Evolutionary conservation across 805 yeast genomes (phyloP).

Genomic region (Candida suzukii): DNA sequence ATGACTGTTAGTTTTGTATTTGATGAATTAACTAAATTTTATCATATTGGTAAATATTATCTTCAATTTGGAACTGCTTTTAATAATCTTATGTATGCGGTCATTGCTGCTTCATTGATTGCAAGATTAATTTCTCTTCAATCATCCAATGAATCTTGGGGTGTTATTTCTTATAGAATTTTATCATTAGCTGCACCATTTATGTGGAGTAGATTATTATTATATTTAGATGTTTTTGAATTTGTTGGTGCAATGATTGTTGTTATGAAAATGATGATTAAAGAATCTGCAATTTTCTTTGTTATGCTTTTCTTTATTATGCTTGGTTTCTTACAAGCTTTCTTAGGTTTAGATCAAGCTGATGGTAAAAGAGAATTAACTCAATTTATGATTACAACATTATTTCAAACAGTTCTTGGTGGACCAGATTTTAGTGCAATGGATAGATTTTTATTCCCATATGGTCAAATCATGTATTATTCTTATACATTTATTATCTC

Average conservation of each 20-base stretch:
- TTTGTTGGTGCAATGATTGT: slow-evolving; percentile 89
- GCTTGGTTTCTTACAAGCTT: slow-evolving; percentile 80
- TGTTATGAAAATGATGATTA: slow-evolving; percentile 78
- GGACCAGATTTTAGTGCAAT: slow-evolving; percentile 68
- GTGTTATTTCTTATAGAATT: slow-evolving; percentile 48
- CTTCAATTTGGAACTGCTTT: slow-evolving; percentile 75
- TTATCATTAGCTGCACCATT: slow-evolving; percentile 79
- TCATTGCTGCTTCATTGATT: slow-evolving; percentile 45
- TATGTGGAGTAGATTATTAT: slow-evolving; percentile 74
- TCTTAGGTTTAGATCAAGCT: slow-evolving; percentile 78
- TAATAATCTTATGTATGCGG: slow-evolving; percentile 60
- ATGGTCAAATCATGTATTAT: slow-evolving; percentile 75
- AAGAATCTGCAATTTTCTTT: slow-evolving; percentile 78
- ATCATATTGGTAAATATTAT: slow-evolving; percentile 69
- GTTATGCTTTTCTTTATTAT: slow-evolving; percentile 63
- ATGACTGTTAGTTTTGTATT: slow-evolving; percentile 60
- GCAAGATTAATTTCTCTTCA: slow-evolving; percentile 40
- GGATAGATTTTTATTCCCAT: slow-evolving; percentile 73
- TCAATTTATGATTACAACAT: slow-evolving; percentile 48
- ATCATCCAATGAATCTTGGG: slow-evolving; percentile 2
- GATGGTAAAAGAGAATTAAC: slow-evolving; percentile 82
- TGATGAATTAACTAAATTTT: slow-evolving; percentile 66
- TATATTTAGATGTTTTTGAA: slow-evolving; percentile 70
- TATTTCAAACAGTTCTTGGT: slow-evolving; percentile 68
- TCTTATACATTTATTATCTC: slow-evolving; percentile 68